Conservation (phyloP, 2,329 filamentous ascomycete genomes). For the Xylaria sp. region DNA sequence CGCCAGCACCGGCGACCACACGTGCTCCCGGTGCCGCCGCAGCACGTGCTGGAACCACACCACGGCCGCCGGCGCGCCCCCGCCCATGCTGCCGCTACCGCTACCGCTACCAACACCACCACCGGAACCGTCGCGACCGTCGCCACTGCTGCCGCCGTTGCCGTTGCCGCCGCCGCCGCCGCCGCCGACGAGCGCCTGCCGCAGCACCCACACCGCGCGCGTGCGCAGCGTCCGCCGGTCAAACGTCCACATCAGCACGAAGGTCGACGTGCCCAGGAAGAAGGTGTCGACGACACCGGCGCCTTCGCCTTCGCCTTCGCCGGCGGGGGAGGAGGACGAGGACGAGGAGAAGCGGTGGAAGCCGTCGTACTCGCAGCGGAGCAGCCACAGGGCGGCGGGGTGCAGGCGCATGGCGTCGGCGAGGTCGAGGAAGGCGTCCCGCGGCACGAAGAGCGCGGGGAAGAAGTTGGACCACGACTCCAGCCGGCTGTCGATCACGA, state of each 20-base stretch:
- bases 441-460: slow-evolving; percentile 24
- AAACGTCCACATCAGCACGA: slow-evolving; percentile 33
- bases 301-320: no score
- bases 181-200: slow-evolving; percentile 15
- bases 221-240: slow-evolving; percentile 20
- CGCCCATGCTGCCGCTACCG: no score
- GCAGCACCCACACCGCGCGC: slow-evolving; percentile 25
- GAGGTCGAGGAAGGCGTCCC: slow-evolving; percentile 28
- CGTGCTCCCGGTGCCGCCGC: slow-evolving; percentile 21
- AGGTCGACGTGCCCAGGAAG: slow-evolving; percentile 30
- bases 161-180: no score
- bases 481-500: slow-evolving; percentile 19
- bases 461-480: slow-evolving; percentile 19
- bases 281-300: slow-evolving; percentile 17
- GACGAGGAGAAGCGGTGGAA: slow-evolving; percentile 29
- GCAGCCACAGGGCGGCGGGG: slow-evolving; percentile 30
- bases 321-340: background rate
- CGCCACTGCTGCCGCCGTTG: no score
- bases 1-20: slow-evolving; percentile 27
- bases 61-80: no score
- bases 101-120: no score
- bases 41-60: slow-evolving; percentile 27
- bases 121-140: no score
- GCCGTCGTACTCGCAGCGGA: slow-evolving; percentile 32
- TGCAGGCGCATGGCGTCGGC: slow-evolving; percentile 28